Conservation (phyloP, 2,329 filamentous ascomycete species). For the Alternaria sp. region DNA sequence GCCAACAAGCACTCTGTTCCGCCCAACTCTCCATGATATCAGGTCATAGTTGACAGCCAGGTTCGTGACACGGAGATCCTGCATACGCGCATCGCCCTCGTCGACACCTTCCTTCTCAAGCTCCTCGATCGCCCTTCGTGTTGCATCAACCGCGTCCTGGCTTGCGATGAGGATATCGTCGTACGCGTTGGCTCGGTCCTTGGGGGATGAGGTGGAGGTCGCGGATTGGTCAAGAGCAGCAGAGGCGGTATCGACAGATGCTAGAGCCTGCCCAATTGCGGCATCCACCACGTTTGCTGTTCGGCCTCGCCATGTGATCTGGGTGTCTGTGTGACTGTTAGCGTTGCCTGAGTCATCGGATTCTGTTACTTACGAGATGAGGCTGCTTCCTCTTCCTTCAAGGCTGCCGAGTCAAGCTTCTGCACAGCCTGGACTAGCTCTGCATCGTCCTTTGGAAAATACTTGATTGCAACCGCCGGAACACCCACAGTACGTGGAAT, state of each 20-base stretch:
- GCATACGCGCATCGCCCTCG: conserved; percentile 85
- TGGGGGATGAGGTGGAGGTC: conserved; percentile 53
- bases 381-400: conserved; percentile 58
- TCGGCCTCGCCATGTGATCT: conserved; percentile 84
- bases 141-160: conserved; percentile 93
- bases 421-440: conserved; percentile 73
- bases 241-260: conserved; percentile 68
- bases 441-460: conserved; percentile 73
- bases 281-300: conserved; percentile 92
- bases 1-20: conserved; percentile 90
- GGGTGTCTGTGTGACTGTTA: conserved; percentile 54
- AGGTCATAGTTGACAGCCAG: conserved; percentile 94
- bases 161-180: conserved; percentile 89
- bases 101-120: conserved; percentile 82
- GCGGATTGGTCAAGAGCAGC: conserved; percentile 57
- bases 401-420: conserved; percentile 67
- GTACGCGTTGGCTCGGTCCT: conserved; percentile 85
- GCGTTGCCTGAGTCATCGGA: neutral
- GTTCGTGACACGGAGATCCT: conserved; percentile 88
- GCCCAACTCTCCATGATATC: conserved; percentile 92
- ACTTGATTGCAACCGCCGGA: conserved; percentile 77
- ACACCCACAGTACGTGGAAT: conserved; percentile 86
- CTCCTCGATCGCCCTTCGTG: conserved; percentile 92
- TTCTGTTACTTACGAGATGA: conserved; percentile 55
- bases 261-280: conserved; percentile 85